A percentile compares a stretch with the other conserved stretches of the same genome.
phyloP scores from a whole-genome alignment of 352 stramenopile genomes.

The Globisporangium takayamanum region DNA sequence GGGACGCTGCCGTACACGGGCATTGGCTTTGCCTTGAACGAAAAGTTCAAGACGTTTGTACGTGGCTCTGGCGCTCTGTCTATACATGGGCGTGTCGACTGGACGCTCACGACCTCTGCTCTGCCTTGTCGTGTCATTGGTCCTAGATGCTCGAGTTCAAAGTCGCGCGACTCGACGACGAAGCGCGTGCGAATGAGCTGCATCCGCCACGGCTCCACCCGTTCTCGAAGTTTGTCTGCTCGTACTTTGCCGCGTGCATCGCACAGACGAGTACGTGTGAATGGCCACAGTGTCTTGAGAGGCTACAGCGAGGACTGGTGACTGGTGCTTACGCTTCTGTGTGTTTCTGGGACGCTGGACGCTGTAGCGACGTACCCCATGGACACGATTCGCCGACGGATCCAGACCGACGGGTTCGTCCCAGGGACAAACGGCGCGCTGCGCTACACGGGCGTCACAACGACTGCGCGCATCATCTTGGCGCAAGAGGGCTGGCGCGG shows the following conservation, averaged over 20 bases:
- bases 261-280: slow-evolving; percentile 63
- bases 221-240: slow-evolving; percentile 79
- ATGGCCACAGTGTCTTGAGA: no score
- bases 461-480: slow-evolving; percentile 66
- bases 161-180: slow-evolving; percentile 24
- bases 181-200: slow-evolving; percentile 11
- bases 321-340: no score
- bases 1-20: slow-evolving; percentile 83
- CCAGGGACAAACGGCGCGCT: slow-evolving; percentile 30
- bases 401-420: slow-evolving; percentile 80
- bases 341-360: neutral
- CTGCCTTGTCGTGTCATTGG: neutral
- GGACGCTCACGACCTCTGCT: neutral
- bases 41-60: slow-evolving; percentile 77
- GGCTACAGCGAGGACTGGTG: no score
- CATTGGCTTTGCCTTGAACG: slow-evolving; percentile 82
- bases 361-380: slow-evolving; percentile 71
- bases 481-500: slow-evolving; percentile 70
- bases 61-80: neutral
- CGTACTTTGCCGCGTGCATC: slow-evolving; percentile 79
- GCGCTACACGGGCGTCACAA: slow-evolving; percentile 63
- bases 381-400: slow-evolving; percentile 78
- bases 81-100: neutral
- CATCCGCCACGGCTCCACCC: slow-evolving; percentile 37
- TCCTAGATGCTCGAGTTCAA: slow-evolving; percentile 44